A percentile compares a stretch with the other conserved stretches of the same genome.
These are phyloP conservation scores for Neonectria faginata DNA, from an alignment of 2,329 filamentous ascomycete genomes.

Conservation along the genomic window DNA sequence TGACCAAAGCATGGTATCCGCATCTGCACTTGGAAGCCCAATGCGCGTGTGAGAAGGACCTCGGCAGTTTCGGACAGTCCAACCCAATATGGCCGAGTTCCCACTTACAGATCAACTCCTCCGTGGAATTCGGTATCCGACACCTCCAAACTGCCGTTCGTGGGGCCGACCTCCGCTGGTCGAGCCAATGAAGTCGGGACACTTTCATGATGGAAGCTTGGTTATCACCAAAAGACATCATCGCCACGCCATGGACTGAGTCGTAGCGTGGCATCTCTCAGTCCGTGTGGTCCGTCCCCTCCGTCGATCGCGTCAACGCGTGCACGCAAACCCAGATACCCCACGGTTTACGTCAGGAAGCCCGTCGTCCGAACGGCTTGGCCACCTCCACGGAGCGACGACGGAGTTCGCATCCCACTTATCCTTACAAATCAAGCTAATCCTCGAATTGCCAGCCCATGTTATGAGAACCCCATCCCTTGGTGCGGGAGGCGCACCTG, in stretches of 20 bases:
- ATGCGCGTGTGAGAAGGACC: not conserved
- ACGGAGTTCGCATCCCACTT: constrained; percentile 9
- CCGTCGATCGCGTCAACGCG: constrained; percentile 7
- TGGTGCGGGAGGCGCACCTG: not conserved
- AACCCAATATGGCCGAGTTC: constrained; percentile 2
- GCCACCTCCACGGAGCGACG: not conserved
- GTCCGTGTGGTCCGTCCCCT: not conserved
- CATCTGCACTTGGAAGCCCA: not conserved
- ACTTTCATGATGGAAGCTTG: not conserved
- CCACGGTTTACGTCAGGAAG: constrained; percentile 23
- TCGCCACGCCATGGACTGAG: constrained; percentile 1
- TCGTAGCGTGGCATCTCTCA: not conserved
- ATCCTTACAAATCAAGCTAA: constrained; percentile 20
- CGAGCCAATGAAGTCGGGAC: constrained; percentile 1
- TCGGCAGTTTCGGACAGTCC: constrained; percentile 15
- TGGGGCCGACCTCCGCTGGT: not conserved
- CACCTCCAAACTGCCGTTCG: constrained; percentile 5
- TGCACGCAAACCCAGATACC: not conserved
- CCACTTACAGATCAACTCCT: constrained; percentile 20
- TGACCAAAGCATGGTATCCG: not conserved
- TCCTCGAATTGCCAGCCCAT: not conserved
- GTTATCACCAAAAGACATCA: not conserved
- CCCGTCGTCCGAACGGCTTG: not conserved
- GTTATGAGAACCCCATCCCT: not conserved
- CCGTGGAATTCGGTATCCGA: constrained; percentile 19